A percentile compares a stretch with the other conserved stretches of the same genome.
These are phyloP conservation scores for Fragilariopsis cylindrus DNA, from an alignment of 108 stramenopile species.

Conservation along the genomic window DNA sequence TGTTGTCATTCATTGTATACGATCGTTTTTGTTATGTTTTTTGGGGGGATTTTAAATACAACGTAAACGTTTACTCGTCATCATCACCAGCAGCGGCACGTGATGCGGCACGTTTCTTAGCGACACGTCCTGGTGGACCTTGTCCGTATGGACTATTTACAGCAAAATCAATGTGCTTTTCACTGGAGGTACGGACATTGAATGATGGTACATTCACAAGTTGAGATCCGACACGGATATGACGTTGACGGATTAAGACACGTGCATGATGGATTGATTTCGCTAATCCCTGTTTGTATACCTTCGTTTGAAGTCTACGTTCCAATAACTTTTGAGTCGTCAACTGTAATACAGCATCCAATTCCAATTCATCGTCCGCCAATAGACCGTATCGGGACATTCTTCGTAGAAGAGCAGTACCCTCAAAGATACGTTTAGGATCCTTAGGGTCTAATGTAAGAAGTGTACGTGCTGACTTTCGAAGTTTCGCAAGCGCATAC, in stretches of 20 bases:
- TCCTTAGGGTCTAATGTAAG: constrained; percentile 96
- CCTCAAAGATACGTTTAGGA: constrained; percentile 99
- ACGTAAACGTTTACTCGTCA: constrained; percentile 34
- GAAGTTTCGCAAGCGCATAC: constrained; percentile 98
- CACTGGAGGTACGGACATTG: constrained; percentile 95
- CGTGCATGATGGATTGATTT: constrained; percentile 99
- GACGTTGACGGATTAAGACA: constrained; percentile 98
- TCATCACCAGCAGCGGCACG: constrained; percentile 94
- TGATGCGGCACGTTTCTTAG: constrained; percentile 92
- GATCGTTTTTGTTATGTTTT: too few species aligned
- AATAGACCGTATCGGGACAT: constrained; percentile 97
- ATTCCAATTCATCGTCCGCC: constrained; percentile 94
- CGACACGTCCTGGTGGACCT: constrained; percentile 97
- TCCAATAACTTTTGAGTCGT: constrained; percentile 98
- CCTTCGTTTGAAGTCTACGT: constrained; percentile 96
- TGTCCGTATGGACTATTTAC: constrained; percentile 96
- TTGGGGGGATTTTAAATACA: too few species aligned
- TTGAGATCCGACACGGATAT: constrained; percentile 98
- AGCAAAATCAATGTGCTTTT: constrained; percentile 99
- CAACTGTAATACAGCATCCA: constrained; percentile 98
- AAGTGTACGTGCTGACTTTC: constrained; percentile 97
- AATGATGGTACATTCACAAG: constrained; percentile 98
- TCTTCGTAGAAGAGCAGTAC: constrained; percentile 96
- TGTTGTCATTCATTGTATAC: too few species aligned
- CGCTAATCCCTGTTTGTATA: constrained; percentile 98